Evolutionary conservation across 345 rosid genomes (phyloP), one percentile per base, ranked within the genome.

Genomic region (Gossypium rotundifolium): DNA sequence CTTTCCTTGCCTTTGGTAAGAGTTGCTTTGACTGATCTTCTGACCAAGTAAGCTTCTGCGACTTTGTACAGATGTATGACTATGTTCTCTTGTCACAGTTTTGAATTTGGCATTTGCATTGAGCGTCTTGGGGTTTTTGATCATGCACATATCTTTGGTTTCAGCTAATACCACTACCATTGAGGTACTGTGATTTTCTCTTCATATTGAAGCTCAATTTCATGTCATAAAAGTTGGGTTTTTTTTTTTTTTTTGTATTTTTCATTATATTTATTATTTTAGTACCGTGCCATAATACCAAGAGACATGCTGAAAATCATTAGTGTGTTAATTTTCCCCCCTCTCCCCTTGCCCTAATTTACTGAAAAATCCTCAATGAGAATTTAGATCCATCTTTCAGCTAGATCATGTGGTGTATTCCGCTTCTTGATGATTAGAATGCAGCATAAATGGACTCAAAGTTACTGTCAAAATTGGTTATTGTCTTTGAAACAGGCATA

Each of bases 1-100:
- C 99, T 71, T 95, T 95, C 87, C 94, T 95, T 79, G 85, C 97
- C 75, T 95, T 95, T 79, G 98, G 98, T 95, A 89, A 62, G 77
- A 64, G 75, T 58, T 71, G 58, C 25, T 55, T 20, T 11, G 64
- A 58, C 66, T 38, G 18, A 52, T 16, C 17, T 65, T 76, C 10
- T 49, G 38, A 14, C 52, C 23, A 23, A 20, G 20, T 51, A 74
- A 23, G 45, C 38, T 63, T 70, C 4, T 40, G 9, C 60, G 17
- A 45, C 23, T 70, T 62, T 22, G 2, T 45, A 25, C 64, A 49
- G 10, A 53, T 55, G n/a, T 74, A 14, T 78, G 29, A 70, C 63
- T n/a, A 17, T 59, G 52, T 75, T 83, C n/a, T 23, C 71, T 42
- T 79, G 53, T 83, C 46, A 57, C 89, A 93, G 99, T 95, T 73